phyloP scores from a whole-genome alignment of 495 filamentous ascomycete species.

The Trichoderma virens region DNA sequence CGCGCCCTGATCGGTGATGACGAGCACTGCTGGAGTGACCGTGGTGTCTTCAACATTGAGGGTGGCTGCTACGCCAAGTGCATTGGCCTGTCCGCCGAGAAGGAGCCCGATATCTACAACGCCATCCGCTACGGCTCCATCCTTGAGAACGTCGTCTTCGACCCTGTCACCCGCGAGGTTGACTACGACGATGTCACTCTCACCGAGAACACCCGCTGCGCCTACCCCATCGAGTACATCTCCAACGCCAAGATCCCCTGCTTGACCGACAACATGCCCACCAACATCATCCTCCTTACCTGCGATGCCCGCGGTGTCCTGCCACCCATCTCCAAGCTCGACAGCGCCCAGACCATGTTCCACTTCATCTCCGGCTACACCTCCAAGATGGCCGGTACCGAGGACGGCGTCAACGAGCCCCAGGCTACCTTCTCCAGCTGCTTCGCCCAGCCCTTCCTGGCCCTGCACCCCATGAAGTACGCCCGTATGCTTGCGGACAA shows the following conservation, averaged over 20 bases:
- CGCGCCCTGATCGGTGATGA: conserved; percentile 95
- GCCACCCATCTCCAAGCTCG: conserved; percentile 95
- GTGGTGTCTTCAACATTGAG: conserved; percentile 98
- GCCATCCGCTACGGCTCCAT: conserved; percentile 96
- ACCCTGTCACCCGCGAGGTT: conserved; percentile 78
- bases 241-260: conserved; percentile 98
- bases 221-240: conserved; percentile 99
- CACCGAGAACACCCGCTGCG: conserved; percentile 96
- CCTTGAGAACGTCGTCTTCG: conserved; percentile 97
- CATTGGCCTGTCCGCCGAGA: conserved; percentile 94
- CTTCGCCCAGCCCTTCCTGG: conserved; percentile 98
- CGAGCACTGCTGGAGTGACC: conserved; percentile 99
- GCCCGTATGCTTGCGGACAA: conserved; percentile 96
- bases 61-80: conserved; percentile 99
- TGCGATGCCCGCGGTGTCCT: conserved; percentile 97
- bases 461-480: conserved; percentile 98
- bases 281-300: conserved; percentile 95
- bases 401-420: conserved; percentile 92
- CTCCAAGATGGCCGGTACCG: conserved; percentile 99
- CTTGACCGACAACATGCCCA: conserved; percentile 75
- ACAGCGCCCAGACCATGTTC: conserved; percentile 96
- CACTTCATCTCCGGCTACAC: conserved; percentile 99
- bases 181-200: conserved; percentile 93
- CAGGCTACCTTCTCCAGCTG: conserved; percentile 98
- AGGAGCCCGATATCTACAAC: conserved; percentile 96